Base-by-base conservation (phyloP, 139 green algal species). In the Haematococcus lacustris region DNA sequence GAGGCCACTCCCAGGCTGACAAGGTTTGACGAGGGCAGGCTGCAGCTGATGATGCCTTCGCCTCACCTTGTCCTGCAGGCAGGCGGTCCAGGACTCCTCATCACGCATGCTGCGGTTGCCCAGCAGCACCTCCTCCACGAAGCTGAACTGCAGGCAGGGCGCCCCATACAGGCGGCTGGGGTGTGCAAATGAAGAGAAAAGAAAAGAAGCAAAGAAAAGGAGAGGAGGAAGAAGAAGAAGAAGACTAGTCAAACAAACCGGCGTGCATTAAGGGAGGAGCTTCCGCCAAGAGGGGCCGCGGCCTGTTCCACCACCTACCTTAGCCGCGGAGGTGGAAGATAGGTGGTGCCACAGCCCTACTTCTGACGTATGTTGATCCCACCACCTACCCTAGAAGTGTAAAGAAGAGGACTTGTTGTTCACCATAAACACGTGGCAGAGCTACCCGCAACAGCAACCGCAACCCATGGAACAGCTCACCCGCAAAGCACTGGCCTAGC, bases 41-140 rank as follows among this genome's bases (percentile, higher is more conserved):
- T 57, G 47, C 13, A 13, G 21, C 47, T 57, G 47, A 28, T 13
- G 13, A 21, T 21, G 13, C 21, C 13, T 21, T 57, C 47, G 13
- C 47, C 66, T 41, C 43, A 81, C 71, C 59, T 64, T 78, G 59
- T 71, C 53, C 43, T 76, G 76, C 53, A 51, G 3, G 30, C 47
- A 72, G 2, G 47, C 38, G 53, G 74, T 37, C 5, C 50, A 50
- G 25, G 39, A 38, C 1, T 30, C 25, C 51, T 80, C 74, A 6
- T 76, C 74, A 41, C 75, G 60, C 53, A 76, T 70, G n/a, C 80
- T 57, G 35, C 78, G 41, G 0, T 41, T 61, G n/a, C 81, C 81
- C 43, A 86, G 74, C 21, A 72, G 74, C 69, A 86, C 83, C 77
- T 86, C 81, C 51, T 85, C 76, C n/a, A 85, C 39, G 34, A 80